Evolutionary conservation across 169 alveolate genomes (phyloP).

Genomic region (Plasmodium berghei): DNA sequence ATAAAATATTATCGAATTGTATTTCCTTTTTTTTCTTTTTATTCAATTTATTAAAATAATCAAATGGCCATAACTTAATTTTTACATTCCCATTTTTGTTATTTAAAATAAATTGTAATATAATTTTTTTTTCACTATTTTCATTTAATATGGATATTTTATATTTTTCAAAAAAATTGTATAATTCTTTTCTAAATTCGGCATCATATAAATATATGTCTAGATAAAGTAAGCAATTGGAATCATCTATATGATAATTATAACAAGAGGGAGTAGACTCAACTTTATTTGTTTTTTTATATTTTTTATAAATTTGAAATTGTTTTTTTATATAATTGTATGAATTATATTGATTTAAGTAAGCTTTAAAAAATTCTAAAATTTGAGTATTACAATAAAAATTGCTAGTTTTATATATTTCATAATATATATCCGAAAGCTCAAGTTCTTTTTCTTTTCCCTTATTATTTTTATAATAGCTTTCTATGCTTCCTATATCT

Average conservation of each 20-base stretch:
- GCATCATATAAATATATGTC: slow-evolving; percentile 38
- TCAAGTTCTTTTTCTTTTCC: slow-evolving; percentile 6
- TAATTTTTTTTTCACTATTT: slow-evolving; percentile 28
- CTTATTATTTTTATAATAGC: slow-evolving; percentile 27
- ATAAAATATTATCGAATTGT: slow-evolving; percentile 9
- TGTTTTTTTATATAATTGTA: slow-evolving; percentile 30
- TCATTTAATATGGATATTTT: slow-evolving; percentile 5
- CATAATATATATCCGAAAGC: slow-evolving; percentile 26
- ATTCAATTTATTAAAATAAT: slow-evolving; percentile 29
- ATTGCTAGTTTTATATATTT: slow-evolving; percentile 51
- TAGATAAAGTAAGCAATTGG: slow-evolving; percentile 1
- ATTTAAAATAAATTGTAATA: slow-evolving; percentile 43
- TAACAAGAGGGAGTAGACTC: slow-evolving; percentile 47
- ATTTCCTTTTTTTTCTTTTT: slow-evolving; percentile 4
- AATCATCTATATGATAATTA: slow-evolving; percentile 39
- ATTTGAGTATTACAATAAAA: slow-evolving; percentile 52
- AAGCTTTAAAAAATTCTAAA: slow-evolving; percentile 42
- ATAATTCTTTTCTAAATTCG: slow-evolving; percentile 15
- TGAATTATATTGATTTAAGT: slow-evolving; percentile 50
- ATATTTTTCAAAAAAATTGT: slow-evolving; percentile 24
- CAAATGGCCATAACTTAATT: slow-evolving; percentile 53
- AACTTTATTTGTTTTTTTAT: slow-evolving; percentile 2
- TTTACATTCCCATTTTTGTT: slow-evolving; percentile 44
- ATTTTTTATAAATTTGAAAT: slow-evolving; percentile 26
- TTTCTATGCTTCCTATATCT: slow-evolving; percentile 16